phyloP scores from a whole-genome alignment of 1,284 basidiomycete species.

The Pisolithus thermaeus region DNA sequence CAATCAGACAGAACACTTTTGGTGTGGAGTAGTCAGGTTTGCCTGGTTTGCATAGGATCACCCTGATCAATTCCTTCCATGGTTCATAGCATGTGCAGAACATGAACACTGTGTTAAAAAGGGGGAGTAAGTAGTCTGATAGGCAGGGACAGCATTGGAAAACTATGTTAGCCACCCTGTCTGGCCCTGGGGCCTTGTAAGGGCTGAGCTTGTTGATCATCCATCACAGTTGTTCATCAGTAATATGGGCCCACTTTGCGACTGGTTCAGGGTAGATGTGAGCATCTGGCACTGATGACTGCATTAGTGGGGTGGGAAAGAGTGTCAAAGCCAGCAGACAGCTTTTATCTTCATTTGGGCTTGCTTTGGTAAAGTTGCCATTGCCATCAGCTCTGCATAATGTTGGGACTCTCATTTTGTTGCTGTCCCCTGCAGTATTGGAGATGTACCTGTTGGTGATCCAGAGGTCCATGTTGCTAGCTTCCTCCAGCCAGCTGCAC shows the following conservation, averaged over 20 bases:
- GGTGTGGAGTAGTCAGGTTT: constrained; percentile 4
- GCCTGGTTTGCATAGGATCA: constrained; percentile 7
- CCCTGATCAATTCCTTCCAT: constrained; percentile 4
- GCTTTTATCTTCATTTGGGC: constrained; percentile 26
- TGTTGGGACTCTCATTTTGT: constrained; percentile 27
- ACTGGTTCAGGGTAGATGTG: constrained; percentile 12
- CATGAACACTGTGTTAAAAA: neutral
- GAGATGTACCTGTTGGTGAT: constrained; percentile 27
- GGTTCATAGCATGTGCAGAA: neutral
- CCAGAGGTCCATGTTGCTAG: constrained; percentile 26
- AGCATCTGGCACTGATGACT: constrained; percentile 3
- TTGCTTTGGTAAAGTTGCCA: constrained; percentile 2
- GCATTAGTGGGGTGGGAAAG: constrained; percentile 24
- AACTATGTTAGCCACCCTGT: constrained; percentile 22
- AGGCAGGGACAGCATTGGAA: constrained; percentile 5
- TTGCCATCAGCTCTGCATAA: constrained; percentile 8
- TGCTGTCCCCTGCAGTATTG: constrained; percentile 24
- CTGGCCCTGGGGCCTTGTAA: constrained; percentile 21
- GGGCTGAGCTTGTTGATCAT: constrained; percentile 13
- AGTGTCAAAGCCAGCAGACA: constrained; percentile 23
- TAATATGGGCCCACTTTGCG: constrained; percentile 9
- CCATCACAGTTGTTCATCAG: constrained; percentile 15
- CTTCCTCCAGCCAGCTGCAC: constrained; percentile 29
- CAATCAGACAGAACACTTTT: constrained; percentile 1
- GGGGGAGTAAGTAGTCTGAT: neutral